Base-by-base conservation (phyloP, 176 grass and related monocot species). In the Olyra latifolia region DNA sequence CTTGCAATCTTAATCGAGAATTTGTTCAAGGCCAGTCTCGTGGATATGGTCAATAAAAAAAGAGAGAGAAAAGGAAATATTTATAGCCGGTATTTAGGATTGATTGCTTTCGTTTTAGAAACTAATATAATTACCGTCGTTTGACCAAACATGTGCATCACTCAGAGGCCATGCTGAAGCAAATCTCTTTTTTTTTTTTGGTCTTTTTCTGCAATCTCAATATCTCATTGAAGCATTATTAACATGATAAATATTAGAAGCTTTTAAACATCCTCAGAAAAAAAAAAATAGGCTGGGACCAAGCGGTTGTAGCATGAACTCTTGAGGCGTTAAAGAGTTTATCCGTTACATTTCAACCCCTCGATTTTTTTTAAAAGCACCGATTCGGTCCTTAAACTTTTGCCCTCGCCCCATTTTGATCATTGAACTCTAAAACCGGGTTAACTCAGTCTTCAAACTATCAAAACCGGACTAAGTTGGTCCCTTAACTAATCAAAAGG, bases 41-140 rank as follows among this genome's bases (percentile, higher is more conserved):
- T 13, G 23, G 12, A 16, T 12, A 46, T 7, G 22, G 40, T 4
- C 43, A 45, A n/a, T n/a, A 47, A 16, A 15, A 47, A 47, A 17
- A 25, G 27, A 47, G 14, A 22, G 13, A 47, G 43, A 47, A 48
- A 47, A 28, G 24, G 12, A 13, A 70, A 70, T 47, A 10, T 46
- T 15, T 14, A 27, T 1, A 7, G 23, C 13, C 7, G 5, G 23
- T 28, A 27, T 15, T 27, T 23, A 47, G 3, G 2, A n/a, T 10
- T 70, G 57, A 47, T 70, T 70, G 42, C 43, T 70, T 69, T 47
- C 4, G 27, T 66, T 66, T 58, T 15, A 73, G 25, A 57, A 47
- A 41, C 25, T 66, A 66, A 74, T 56, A 57, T 9, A 20, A 41
- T 60, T 58, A 28, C 23, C 23, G 32, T 2, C 11, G 27, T 60